Evolutionary conservation across 2,329 filamentous ascomycete species (phyloP).

Genomic region (Dactylonectria macrodidyma): DNA sequence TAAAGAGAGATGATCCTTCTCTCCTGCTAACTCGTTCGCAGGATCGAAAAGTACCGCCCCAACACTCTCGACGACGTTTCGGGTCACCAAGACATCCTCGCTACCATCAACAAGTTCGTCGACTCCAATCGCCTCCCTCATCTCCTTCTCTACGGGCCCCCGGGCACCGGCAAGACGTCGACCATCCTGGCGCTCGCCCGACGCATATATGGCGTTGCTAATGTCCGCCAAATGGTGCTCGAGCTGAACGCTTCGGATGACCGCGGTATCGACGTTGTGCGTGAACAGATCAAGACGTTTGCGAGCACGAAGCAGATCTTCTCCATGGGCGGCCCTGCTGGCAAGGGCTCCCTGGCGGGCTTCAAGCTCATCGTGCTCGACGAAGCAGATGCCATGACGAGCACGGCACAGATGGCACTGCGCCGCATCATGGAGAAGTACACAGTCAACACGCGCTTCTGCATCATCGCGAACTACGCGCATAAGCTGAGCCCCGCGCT

Average conservation of each 20-base stretch:
- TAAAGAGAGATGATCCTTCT: not conserved
- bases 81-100: conserved; percentile 96
- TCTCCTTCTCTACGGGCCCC: conserved; percentile 95
- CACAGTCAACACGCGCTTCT: conserved; percentile 97
- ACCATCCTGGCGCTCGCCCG: conserved; percentile 94
- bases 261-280: conserved; percentile 96
- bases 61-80: conserved; percentile 92
- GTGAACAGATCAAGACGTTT: conserved; percentile 99
- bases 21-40: conserved; percentile 51
- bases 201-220: conserved; percentile 90
- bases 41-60: conserved; percentile 98
- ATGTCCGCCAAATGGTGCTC: conserved; percentile 98
- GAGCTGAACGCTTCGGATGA: conserved; percentile 98
- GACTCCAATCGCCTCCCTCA: conserved; percentile 95
- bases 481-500: conserved; percentile 96
- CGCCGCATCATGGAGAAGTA: conserved; percentile 99
- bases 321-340: conserved; percentile 68
- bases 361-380: conserved; percentile 98
- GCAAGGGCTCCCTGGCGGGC: conserved; percentile 71
- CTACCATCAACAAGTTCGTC: conserved; percentile 98
- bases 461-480: conserved; percentile 98
- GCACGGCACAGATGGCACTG: conserved; percentile 96
- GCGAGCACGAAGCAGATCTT: conserved; percentile 99
- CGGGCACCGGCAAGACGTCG: conserved; percentile 97
- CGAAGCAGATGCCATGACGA: conserved; percentile 99